These are phyloP conservation scores for Anethum foeniculum DNA, from an alignment of 140 eudicot genomes.

Conservation along the genomic window DNA sequence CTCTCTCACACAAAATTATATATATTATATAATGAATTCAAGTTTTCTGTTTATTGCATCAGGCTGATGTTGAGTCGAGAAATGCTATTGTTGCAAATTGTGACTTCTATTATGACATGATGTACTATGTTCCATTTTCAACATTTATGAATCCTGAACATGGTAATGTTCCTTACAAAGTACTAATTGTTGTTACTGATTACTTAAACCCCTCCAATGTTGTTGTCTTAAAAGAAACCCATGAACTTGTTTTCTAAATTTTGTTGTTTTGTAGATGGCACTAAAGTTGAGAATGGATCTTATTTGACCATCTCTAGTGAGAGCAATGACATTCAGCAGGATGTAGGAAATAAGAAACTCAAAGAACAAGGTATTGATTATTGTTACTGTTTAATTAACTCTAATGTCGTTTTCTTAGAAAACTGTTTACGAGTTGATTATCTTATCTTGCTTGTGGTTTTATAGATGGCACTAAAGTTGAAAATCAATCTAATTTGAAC, in stretches of 20 bases:
- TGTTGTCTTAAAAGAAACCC: neutral
- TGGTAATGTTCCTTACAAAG: neutral
- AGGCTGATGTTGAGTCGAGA: constrained; percentile 29
- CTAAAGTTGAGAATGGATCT: constrained; percentile 39
- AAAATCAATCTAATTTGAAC: constrained; percentile 50
- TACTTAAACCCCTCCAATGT: neutral
- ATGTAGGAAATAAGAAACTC: neutral
- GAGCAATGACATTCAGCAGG: constrained; percentile 18
- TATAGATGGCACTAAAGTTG: constrained; percentile 26
- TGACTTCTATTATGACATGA: constrained; percentile 7
- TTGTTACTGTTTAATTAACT: neutral
- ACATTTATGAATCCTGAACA: neutral
- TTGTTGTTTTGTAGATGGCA: constrained; percentile 15
- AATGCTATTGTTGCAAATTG: neutral
- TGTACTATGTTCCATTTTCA: neutral
- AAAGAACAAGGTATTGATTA: no score
- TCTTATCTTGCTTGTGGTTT: neutral
- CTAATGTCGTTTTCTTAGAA: neutral
- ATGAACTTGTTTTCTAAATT: neutral
- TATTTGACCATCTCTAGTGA: constrained; percentile 54
- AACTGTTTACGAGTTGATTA: neutral
- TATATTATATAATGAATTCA: neutral
- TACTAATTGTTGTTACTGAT: neutral
- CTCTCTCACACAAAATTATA: neutral
- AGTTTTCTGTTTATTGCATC: neutral